Evolutionary conservation across 805 yeast species (phyloP), one percentile per base, ranked within the genome.

Genomic region (Monosporozyma unispora): DNA sequence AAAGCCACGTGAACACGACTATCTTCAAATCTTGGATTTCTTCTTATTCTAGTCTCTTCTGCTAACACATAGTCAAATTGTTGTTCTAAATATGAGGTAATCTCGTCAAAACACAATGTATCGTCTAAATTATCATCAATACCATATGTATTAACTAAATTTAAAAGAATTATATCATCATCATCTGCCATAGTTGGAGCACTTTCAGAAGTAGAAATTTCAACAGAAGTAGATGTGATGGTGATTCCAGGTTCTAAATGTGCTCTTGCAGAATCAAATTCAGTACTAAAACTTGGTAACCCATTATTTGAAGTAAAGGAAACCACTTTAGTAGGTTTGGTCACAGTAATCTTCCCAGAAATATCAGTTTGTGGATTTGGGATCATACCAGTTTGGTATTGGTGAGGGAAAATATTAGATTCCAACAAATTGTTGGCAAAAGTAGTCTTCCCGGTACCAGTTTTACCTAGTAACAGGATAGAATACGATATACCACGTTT

Each of bases 11-110:
- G 93, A 40, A 85, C 87, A 58, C 93, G 73, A 16, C 89, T 75
- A 68, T 86, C 91, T 57, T 77, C 82, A 61, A 84, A 81, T 54
- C 87, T 73, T 23, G 96, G 96, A 63, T 87, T 87, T 75, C 97
- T 82, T 66, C 78, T 77, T 54, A 89, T 87, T 54, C 91, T 75
- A 1, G 93, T 85, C 65, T 89, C 96, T 64, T 89, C 96, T 1
- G 87, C 87, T 44, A 89, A 74, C 0, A 86, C 88, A 50, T 76
- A 70, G 62, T 84, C 90, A 61, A 84, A 85, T 61, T 85, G 91
- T 62, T 82, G 88, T 62, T 82, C 84, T 59, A 86, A 68, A 62
- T 77, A 86, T 50, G 75, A 73, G 48, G 79, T 77, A 47, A 85
- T 78, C 61, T 85, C 93, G 11, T 69, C 71, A 59, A 77, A 80